Evolutionary conservation across 768 basidiomycete genomes (phyloP).

Genomic region (Podaxis sp.): DNA sequence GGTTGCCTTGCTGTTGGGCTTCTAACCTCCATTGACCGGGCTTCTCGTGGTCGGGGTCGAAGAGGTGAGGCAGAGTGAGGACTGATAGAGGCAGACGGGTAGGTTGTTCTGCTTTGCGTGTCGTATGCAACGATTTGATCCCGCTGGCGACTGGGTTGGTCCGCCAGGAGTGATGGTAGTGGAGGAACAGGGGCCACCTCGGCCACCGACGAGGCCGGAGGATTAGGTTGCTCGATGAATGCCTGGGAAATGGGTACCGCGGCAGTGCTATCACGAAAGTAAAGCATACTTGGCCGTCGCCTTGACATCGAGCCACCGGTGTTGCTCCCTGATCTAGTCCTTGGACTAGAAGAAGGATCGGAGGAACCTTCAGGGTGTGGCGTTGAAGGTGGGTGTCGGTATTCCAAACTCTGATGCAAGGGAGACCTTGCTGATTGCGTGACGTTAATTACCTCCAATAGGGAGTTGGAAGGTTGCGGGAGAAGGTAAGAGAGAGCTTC

Average conservation of each 20-base stretch:
- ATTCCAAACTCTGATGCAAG: background rate
- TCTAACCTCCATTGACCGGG: background rate
- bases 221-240: background rate
- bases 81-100: background rate
- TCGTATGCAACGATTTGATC: background rate
- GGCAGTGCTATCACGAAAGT: background rate
- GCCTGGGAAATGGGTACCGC: background rate
- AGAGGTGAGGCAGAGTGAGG: background rate
- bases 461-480: background rate
- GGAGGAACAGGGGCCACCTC: background rate
- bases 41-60: background rate
- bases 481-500: slow-evolving; percentile 5
- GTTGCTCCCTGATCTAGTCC: too few species aligned
- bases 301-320: background rate
- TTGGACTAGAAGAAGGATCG: background rate
- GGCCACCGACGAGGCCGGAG: background rate
- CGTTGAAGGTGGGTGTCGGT: background rate
- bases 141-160: background rate
- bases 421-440: background rate
- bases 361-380: background rate
- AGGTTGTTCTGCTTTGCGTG: background rate
- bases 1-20: background rate
- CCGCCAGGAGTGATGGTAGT: background rate
- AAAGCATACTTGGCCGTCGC: background rate
- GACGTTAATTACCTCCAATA: slow-evolving; percentile 3